phyloP scores from a whole-genome alignment of 108 stramenopile genomes.

The Pseudonitzschia delicatissima region DNA sequence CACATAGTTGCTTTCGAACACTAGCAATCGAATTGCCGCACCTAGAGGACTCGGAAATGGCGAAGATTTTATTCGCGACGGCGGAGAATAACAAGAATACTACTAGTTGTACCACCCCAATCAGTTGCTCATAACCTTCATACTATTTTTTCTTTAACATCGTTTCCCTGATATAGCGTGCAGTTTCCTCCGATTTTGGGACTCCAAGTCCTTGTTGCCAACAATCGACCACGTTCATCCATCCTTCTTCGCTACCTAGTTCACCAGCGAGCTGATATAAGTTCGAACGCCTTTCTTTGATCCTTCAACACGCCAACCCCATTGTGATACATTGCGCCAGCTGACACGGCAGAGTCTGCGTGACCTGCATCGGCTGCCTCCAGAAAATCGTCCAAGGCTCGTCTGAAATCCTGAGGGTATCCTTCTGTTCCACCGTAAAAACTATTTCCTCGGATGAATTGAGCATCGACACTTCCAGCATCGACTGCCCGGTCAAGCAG shows the following conservation, averaged over 20 bases:
- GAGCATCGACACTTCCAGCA: conserved; percentile 56
- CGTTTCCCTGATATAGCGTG: conserved; percentile 74
- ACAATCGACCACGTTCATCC: conserved; percentile 83
- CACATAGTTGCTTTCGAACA: too few relatives aligned
- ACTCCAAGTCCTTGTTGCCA: conserved; percentile 78
- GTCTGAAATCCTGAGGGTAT: conserved; percentile 38
- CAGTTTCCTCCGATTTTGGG: conserved; percentile 62
- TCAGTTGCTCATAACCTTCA: too few relatives aligned
- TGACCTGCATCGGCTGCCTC: conserved; percentile 62
- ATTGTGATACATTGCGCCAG: conserved; percentile 69
- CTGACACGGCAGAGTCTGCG: conserved; percentile 77
- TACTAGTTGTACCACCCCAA: too few relatives aligned
- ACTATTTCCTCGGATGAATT: conserved; percentile 66
- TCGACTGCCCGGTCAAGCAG: conserved; percentile 46
- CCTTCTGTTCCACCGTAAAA: conserved; percentile 67
- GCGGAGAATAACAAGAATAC: too few relatives aligned
- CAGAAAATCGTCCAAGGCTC: conserved; percentile 62
- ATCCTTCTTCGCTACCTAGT: conserved; percentile 75
- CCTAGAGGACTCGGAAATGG: too few relatives aligned
- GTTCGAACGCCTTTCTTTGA: conserved; percentile 66
- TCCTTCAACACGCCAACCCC: conserved; percentile 57
- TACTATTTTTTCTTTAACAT: conserved; percentile 60
- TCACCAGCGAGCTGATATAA: conserved; percentile 81
- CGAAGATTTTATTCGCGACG: too few relatives aligned
- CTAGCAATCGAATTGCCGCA: too few relatives aligned